Base-by-base conservation (phyloP, 179 eudicot genomes). In the Nepenthes alata region DNA sequence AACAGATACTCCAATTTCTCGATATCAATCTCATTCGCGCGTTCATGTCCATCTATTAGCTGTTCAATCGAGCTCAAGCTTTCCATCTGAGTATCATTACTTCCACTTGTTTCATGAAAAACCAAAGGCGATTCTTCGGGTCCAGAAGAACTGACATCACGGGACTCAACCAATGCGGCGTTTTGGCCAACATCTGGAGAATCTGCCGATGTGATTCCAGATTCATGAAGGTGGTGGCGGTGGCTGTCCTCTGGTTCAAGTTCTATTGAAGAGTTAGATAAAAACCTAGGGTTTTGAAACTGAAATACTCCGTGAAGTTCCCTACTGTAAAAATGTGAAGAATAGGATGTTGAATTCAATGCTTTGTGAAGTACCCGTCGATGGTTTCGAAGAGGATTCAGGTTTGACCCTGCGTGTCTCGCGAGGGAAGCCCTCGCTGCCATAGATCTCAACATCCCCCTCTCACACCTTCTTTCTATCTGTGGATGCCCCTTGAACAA, bases 1-100 rank as follows among this genome's bases (percentile, higher is more conserved):
- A 79, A 56, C 61, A 85, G 69, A 14, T 55, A 57, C 51, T 85
- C 87, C 65, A 85, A 70, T 48, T 79, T 68, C 60, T 75, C 82
- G 50, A 55, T 51, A 71, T 84, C 85, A 60, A 69, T 47, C 55
- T 57, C 83, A 38, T 13, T 5, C 25, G 35, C 41, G 35, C 25
- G 63, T 36, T 11, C 55, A 62, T 16, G 10, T 58, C 54, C 55
- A 51, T 34, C 63, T 50, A 51, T 16, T 48, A 34, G 59, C 47
- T 65, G 53, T 47, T 50, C 65, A 67, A 50, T 25, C 48, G 53
- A 66, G 13, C 64, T 25, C 25, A 59, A 41, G 52, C 2, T 35
- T 55, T 59, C 50, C 59, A 69, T 62, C 60, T 35, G 55, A 44
- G 62, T 37, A 65, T 59, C 76, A 47, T 41, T 53, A 59, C 15